A percentile compares a stretch with the other conserved stretches of the same genome.
Conservation (phyloP, 192 early-diverging fungal genomes). For the Glomus cerebriforme region DNA sequence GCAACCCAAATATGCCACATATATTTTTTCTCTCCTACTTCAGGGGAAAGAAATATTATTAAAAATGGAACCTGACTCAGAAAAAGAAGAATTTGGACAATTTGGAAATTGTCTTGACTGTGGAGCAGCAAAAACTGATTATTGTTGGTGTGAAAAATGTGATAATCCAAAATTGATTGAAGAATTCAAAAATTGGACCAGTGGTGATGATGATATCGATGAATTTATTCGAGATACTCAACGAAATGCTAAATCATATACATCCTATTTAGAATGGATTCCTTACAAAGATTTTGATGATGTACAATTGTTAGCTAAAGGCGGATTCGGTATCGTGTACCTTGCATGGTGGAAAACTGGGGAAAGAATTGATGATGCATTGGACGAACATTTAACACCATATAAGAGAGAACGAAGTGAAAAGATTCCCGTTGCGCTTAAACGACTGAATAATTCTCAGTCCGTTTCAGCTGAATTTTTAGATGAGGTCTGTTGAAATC, state of each 20-base stretch:
- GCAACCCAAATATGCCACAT: too few relatives aligned
- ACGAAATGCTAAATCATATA: background rate
- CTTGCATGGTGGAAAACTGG: background rate
- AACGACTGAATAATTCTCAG: background rate
- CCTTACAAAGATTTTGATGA: background rate
- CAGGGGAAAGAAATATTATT: too few relatives aligned
- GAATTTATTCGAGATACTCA: too few relatives aligned
- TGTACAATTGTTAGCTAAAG: background rate
- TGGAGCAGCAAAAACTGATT: background rate
- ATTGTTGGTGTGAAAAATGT: constrained; percentile 1
- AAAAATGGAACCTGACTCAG: too few relatives aligned
- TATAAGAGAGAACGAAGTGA: background rate
- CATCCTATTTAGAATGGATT: background rate
- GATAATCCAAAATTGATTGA: background rate
- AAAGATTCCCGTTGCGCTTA: background rate
- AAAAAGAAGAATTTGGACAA: background rate
- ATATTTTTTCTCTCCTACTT: too few relatives aligned
- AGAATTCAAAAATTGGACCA: too few relatives aligned
- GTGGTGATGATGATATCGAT: too few relatives aligned
- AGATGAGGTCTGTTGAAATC: background rate
- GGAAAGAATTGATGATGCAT: background rate
- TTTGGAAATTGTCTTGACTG: constrained; percentile 1
- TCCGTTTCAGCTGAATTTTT: background rate
- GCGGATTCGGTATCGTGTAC: background rate
- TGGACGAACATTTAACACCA: background rate